Base-by-base conservation (phyloP, 2,329 filamentous ascomycete species). In the Colletotrichum horii region DNA sequence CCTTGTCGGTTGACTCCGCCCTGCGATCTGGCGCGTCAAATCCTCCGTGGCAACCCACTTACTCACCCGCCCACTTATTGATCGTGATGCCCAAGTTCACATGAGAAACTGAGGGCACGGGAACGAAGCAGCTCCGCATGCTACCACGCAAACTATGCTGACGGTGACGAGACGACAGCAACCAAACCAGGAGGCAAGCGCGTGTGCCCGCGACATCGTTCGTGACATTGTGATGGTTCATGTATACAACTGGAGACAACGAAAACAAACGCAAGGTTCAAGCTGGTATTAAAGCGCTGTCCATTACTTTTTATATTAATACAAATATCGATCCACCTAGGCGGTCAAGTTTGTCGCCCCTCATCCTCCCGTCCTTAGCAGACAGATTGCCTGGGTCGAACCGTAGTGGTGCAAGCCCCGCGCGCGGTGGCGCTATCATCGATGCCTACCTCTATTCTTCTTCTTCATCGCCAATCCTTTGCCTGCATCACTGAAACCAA, bases 261-360 rank as follows among this genome's bases (percentile, higher is more conserved):
- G 64, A 48, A 8, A 48, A 38, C 22, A 28, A 6, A 19, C n/a
- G 8, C 60, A 22, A 22, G 38, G 52, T n/a, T 43, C 19, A 26
- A 56, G 66, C 66, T 56, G 69, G 30, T 26, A 70, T 11, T 26
- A 7, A 70, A 70, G 16, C 26, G 56, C 32, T 30, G 61, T 70
- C 32, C 43, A 74, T 38, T 70, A 64, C 43, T 28, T 32, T 70
- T 64, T 16, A 43, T 70, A 64, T 56, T 70, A 70, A 58, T 74
- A 74, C 66, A 73, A 38, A 58, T 38, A 19, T 55, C n/a, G 22
- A 70, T 24, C 22, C 56, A n/a, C 58, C 66, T 24, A 11, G 24
- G 15, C 16, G 66, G 34, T 34, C n/a, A 34, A 36, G 11, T 22
- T 22, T 52, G n/a, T 52, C n/a, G 43, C n/a, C 43, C 43, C 43